phyloP scores from a whole-genome alignment of 441 rosid genomes.

The Erodium texanum region DNA sequence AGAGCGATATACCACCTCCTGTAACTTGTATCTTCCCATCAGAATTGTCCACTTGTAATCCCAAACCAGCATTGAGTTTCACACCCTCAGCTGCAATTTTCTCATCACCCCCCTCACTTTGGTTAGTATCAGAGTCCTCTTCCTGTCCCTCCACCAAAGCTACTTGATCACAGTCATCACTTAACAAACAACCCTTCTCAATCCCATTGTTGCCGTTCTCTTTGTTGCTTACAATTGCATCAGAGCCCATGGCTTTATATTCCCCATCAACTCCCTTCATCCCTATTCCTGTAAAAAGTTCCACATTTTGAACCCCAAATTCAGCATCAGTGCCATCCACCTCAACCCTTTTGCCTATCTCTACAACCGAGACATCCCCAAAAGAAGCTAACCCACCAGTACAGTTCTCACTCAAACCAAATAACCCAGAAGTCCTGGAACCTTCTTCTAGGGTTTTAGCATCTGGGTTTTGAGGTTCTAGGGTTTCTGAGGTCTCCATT shows the following conservation, averaged over 20 bases:
- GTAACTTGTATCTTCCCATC: constrained; percentile 40
- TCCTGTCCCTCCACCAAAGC: too few relatives aligned
- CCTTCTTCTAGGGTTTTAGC: constrained; percentile 35
- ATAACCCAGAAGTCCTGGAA: constrained; percentile 16
- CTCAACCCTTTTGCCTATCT: constrained; percentile 16
- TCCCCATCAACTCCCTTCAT: constrained; percentile 13
- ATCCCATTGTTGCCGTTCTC: constrained; percentile 9
- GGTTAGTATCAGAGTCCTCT: too few relatives aligned
- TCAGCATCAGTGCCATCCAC: not conserved
- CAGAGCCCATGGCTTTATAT: not conserved
- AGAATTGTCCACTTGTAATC: constrained; percentile 22
- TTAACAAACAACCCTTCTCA: constrained; percentile 16
- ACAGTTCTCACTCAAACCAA: constrained; percentile 19
- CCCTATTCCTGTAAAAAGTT: not conserved
- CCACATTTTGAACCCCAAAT: constrained; percentile 10
- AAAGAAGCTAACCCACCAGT: constrained; percentile 21
- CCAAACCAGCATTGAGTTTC: constrained; percentile 22
- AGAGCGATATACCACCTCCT: constrained; percentile 56
- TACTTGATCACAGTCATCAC: not conserved
- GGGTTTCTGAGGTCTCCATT: constrained; percentile 37
- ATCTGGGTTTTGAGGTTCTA: constrained; percentile 31
- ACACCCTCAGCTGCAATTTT: constrained; percentile 15
- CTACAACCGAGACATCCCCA: constrained; percentile 19
- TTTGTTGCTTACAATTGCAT: too few relatives aligned
- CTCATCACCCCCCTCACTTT: constrained; percentile 1